Base-by-base conservation (phyloP, 768 basidiomycete species). In the Termitomyces sp. region DNA sequence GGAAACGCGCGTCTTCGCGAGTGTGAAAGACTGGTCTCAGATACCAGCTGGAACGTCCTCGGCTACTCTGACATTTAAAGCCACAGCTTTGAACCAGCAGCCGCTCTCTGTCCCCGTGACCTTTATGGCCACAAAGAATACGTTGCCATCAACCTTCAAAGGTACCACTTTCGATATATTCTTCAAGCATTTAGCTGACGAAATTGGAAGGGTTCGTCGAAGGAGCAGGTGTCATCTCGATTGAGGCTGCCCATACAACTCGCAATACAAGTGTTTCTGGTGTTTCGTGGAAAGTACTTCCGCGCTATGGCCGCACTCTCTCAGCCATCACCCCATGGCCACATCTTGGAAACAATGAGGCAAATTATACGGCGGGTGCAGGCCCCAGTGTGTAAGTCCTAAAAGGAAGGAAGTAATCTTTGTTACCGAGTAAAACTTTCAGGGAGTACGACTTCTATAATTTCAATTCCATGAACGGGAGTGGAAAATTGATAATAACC, bases 391-490 rank as follows among this genome's bases (percentile, higher is more conserved):
- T 88, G 83, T 84, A 61, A 60, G 81, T 68, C 5, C 33, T 55
- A 16, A 59, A 37, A 48, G 12, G 6, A 31, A 34, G 15, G 33
- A 52, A 46, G 45, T 55, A 42, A 60, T 45, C 31, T 47, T 37
- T 42, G 22, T 34, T 37, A 36, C 33, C 37, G 12, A 36, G 44
- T 9, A 46, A 33, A 8, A 37, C 16, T 15, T 22, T 46, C 62
- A 85, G 83, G 52, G 81, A 85, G 67, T 89, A 88, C 67, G 84
- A 86, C 69, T 86, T 88, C 69, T 82, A 73, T 71, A 81, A 73
- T 57, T 86, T 87, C 77, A 79, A 83, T 71, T 78, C 78, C 27
- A 64, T 77, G 20, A 57, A 64, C 39, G 67, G 68, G 24, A 66
- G 63, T 49, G 78, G 78, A 22, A 85, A 81, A 58, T 61, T 82